phyloP scores from a whole-genome alignment of 129 eudicot genomes.

The Escallonia rubra region DNA sequence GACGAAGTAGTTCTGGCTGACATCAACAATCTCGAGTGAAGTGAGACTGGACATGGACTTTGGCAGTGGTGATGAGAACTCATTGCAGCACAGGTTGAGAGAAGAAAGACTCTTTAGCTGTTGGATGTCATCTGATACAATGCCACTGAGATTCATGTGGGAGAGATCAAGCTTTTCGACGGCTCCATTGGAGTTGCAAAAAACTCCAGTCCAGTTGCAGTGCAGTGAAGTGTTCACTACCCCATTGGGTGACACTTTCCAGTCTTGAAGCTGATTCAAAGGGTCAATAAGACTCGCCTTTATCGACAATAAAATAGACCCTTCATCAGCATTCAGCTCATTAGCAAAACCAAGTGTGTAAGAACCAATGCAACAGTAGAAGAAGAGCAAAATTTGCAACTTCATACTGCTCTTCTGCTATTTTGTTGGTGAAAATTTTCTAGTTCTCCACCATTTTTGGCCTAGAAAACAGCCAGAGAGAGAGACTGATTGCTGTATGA shows the following conservation, averaged over 20 bases:
- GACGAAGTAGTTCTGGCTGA: conserved; percentile 70
- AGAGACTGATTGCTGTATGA: conserved; percentile 12
- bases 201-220: conserved; percentile 82
- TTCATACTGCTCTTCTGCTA: conserved; percentile 17
- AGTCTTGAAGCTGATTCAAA: conserved; percentile 48
- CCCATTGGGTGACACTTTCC: conserved; percentile 33
- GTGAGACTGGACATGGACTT: conserved; percentile 54
- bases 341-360: conserved; percentile 23
- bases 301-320: conserved; percentile 47
- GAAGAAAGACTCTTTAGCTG: conserved; percentile 31
- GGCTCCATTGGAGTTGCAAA: conserved; percentile 53
- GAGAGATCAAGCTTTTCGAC: conserved; percentile 70
- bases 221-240: conserved; percentile 21
- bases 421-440: conserved; percentile 1
- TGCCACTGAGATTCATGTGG: conserved; percentile 61
- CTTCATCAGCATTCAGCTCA: conserved; percentile 31
- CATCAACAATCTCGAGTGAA: conserved; percentile 39
- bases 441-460: conserved; percentile 24
- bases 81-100: conserved; percentile 66
- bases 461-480: neutral
- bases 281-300: conserved; percentile 64
- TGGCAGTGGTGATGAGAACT: conserved; percentile 61
- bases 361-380: conserved; percentile 24
- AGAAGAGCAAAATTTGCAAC: conserved; percentile 18
- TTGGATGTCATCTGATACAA: conserved; percentile 47